phyloP scores from a whole-genome alignment of 2,329 filamentous ascomycete genomes.

The Annulohypoxylon truncatum region DNA sequence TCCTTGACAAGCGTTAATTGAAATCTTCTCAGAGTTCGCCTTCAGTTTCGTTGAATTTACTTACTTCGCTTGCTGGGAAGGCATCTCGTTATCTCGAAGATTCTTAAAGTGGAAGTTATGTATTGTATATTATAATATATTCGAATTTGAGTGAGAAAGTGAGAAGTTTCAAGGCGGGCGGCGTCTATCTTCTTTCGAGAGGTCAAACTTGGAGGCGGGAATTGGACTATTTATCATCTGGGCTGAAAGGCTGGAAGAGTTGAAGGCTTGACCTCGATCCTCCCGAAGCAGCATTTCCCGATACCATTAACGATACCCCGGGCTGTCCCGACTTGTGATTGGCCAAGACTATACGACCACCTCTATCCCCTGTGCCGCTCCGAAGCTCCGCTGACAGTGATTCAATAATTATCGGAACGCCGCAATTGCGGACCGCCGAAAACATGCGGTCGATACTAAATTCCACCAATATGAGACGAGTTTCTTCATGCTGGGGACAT shows the following conservation, averaged over 20 bases:
- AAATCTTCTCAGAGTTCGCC: not conserved
- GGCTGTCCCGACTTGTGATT: conserved; percentile 13
- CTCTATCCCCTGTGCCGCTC: conserved; percentile 17
- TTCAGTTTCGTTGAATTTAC: not conserved
- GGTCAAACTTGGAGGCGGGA: not conserved
- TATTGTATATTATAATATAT: too few species aligned
- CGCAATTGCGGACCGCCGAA: conserved; percentile 1
- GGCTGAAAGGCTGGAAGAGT: not conserved
- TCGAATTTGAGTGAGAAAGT: not conserved
- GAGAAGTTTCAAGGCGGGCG: not conserved
- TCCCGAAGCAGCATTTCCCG: not conserved
- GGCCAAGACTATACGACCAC: conserved; percentile 23
- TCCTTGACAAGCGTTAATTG: conserved; percentile 1
- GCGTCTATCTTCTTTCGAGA: not conserved
- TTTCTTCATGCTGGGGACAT: not conserved
- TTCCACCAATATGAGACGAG: not conserved
- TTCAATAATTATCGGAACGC: not conserved
- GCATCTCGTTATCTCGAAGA: not conserved
- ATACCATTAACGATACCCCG: not conserved
- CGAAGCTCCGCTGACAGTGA: conserved; percentile 11
- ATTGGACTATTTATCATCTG: conserved; percentile 17
- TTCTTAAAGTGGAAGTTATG: not conserved
- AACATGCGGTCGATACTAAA: not conserved
- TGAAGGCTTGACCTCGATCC: not conserved
- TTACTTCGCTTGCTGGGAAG: conserved; percentile 15